Percentiles rank a stretch among this genome's conserved stretches.
Conservation (phyloP, 2,329 filamentous ascomycete species). For the Incumbomyces delicatus region DNA sequence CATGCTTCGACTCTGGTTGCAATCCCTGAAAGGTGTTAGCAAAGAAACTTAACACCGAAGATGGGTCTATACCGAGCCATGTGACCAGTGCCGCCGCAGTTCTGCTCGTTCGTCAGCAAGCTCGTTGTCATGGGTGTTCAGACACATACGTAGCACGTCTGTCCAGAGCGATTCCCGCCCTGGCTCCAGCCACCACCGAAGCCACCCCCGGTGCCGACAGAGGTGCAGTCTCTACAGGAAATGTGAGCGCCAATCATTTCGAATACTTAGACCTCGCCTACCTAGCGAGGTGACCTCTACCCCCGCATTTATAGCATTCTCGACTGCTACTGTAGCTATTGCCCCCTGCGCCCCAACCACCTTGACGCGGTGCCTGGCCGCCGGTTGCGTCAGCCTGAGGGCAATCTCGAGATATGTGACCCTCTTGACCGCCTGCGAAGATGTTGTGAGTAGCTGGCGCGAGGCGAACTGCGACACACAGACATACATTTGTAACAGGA, state of each 20-base stretch:
- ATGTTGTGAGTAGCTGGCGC: slow-evolving; percentile 47
- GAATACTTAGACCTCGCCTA: slow-evolving; percentile 46
- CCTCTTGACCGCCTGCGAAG: slow-evolving; percentile 62
- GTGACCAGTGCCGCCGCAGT: slow-evolving; percentile 92
- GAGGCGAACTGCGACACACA: neutral
- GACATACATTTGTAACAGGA: slow-evolving; percentile 46
- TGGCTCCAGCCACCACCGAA: slow-evolving; percentile 40
- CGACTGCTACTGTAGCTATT: slow-evolving; percentile 42
- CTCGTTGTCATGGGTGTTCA: neutral
- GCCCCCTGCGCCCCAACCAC: slow-evolving; percentile 39
- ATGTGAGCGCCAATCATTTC: slow-evolving; percentile 43
- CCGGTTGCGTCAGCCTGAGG: slow-evolving; percentile 34
- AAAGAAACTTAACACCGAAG: neutral
- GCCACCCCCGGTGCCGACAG: slow-evolving; percentile 41
- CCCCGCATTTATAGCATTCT: slow-evolving; percentile 97
- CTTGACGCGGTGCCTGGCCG: slow-evolving; percentile 36
- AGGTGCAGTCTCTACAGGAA: slow-evolving; percentile 33
- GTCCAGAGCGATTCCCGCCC: slow-evolving; percentile 48
- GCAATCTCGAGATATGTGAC: slow-evolving; percentile 64
- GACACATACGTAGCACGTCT: slow-evolving; percentile 73
- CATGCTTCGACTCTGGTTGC: slow-evolving; percentile 73
- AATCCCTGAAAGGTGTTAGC: slow-evolving; percentile 61
- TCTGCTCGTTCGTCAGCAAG: slow-evolving; percentile 11
- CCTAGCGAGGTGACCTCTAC: slow-evolving; percentile 87
- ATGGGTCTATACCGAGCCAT: slow-evolving; percentile 41